Evolutionary conservation across 1,139 yeast species (phyloP).

Genomic region (Kodamaea sp.): DNA sequence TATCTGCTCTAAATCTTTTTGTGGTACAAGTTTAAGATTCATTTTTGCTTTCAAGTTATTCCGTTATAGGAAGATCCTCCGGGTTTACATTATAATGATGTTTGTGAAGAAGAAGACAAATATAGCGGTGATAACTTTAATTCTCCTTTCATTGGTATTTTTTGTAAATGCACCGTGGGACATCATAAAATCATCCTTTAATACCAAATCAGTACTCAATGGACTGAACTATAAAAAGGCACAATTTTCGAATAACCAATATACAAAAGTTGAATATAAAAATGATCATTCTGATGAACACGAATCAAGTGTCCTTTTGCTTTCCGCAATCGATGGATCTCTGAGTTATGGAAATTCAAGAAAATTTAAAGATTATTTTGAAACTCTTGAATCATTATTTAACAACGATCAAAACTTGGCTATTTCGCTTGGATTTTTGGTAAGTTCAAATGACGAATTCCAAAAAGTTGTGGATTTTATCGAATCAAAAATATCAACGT

Average conservation of each 20-base stretch:
- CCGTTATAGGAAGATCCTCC: too few relatives aligned
- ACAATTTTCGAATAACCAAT: background rate
- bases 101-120: too few relatives aligned
- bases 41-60: constrained; percentile 9
- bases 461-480: constrained; percentile 14
- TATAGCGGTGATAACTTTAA: too few relatives aligned
- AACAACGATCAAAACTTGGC: constrained; percentile 13
- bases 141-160: too few relatives aligned
- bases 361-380: constrained; percentile 22
- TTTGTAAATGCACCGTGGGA: too few relatives aligned
- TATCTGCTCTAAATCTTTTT: too few relatives aligned
- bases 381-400: constrained; percentile 18
- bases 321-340: constrained; percentile 23
- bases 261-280: constrained; percentile 3
- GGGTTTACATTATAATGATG: too few relatives aligned
- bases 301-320: constrained; percentile 4
- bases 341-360: constrained; percentile 29
- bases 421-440: constrained; percentile 29
- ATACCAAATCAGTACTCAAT: constrained; percentile 39
- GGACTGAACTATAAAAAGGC: constrained; percentile 21
- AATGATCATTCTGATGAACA: background rate
- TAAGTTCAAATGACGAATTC: constrained; percentile 26
- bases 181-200: constrained; percentile 12
- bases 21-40: too few relatives aligned
- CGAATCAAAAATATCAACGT: background rate